A percentile compares a stretch with the other conserved stretches of the same genome.
Conservation (phyloP, 2,329 filamentous ascomycete genomes). For the Emergomyces africanus region DNA sequence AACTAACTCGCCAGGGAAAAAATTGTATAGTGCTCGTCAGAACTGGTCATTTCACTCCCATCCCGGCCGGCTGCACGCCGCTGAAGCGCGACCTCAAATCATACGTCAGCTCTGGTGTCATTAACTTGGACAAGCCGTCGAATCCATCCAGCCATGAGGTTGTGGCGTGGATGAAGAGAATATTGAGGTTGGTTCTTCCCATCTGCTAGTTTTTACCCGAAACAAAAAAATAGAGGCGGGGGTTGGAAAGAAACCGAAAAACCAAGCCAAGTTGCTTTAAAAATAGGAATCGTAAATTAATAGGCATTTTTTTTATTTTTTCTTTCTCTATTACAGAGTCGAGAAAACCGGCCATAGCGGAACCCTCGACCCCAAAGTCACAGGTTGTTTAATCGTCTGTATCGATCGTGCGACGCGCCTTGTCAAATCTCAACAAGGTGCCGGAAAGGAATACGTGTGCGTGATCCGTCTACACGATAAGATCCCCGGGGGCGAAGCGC, state of each 20-base stretch:
- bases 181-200: slow-evolving; percentile 55
- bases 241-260: neutral
- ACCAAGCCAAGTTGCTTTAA: too few species aligned
- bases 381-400: slow-evolving; percentile 86
- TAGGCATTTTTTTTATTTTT: neutral
- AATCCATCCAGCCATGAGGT: slow-evolving; percentile 98
- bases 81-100: slow-evolving; percentile 91
- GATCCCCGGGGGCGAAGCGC: slow-evolving; percentile 80
- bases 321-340: slow-evolving; percentile 39
- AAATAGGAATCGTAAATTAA: slow-evolving; percentile 3
- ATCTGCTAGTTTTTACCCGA: neutral
- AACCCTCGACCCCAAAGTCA: slow-evolving; percentile 97
- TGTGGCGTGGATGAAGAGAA: slow-evolving; percentile 98
- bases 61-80: slow-evolving; percentile 82
- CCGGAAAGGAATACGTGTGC: slow-evolving; percentile 97
- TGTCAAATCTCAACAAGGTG: slow-evolving; percentile 97
- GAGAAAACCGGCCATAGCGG: slow-evolving; percentile 98
- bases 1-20: slow-evolving; percentile 4
- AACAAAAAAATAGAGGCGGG: neutral
- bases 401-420: slow-evolving; percentile 94
- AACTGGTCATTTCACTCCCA: slow-evolving; percentile 93
- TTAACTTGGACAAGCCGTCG: slow-evolving; percentile 95
- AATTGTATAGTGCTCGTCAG: slow-evolving; percentile 61
- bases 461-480: slow-evolving; percentile 94
- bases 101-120: slow-evolving; percentile 93